Conservation (phyloP, 306 rosid species). For the Dryas alaskensis region DNA sequence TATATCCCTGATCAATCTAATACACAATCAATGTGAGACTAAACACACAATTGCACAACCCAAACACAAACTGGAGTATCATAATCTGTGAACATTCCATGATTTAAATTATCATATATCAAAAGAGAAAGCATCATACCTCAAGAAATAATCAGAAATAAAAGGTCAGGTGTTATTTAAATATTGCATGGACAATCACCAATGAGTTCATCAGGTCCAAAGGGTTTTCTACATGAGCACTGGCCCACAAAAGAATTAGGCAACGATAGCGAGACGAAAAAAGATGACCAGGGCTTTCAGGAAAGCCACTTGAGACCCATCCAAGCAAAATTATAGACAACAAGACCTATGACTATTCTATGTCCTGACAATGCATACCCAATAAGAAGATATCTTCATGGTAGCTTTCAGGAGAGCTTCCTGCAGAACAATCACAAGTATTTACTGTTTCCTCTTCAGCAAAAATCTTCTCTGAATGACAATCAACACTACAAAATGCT, state of each 20-base stretch:
- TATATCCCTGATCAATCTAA: no score
- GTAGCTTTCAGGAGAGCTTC: slow-evolving; percentile 58
- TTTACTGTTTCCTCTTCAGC: slow-evolving; percentile 46
- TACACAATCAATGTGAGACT: background rate
- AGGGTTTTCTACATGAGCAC: slow-evolving; percentile 23
- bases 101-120: no score
- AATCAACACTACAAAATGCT: slow-evolving; percentile 62
- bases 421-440: slow-evolving; percentile 31
- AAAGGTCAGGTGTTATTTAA: background rate
- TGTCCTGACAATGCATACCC: slow-evolving; percentile 40
- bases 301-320: slow-evolving; percentile 55
- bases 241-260: slow-evolving; percentile 16
- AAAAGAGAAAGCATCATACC: background rate
- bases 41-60: background rate
- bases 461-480: slow-evolving; percentile 46
- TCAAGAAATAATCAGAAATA: background rate
- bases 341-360: slow-evolving; percentile 6
- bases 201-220: slow-evolving; percentile 28
- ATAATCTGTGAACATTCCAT: background rate
- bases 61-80: background rate
- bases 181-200: background rate
- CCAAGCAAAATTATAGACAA: slow-evolving; percentile 37
- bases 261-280: slow-evolving; percentile 7
- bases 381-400: slow-evolving; percentile 57
- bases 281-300: slow-evolving; percentile 49